These are phyloP conservation scores for Mycosphaerella sp. DNA, from an alignment of 2,329 filamentous ascomycete genomes.

Conservation along the genomic window DNA sequence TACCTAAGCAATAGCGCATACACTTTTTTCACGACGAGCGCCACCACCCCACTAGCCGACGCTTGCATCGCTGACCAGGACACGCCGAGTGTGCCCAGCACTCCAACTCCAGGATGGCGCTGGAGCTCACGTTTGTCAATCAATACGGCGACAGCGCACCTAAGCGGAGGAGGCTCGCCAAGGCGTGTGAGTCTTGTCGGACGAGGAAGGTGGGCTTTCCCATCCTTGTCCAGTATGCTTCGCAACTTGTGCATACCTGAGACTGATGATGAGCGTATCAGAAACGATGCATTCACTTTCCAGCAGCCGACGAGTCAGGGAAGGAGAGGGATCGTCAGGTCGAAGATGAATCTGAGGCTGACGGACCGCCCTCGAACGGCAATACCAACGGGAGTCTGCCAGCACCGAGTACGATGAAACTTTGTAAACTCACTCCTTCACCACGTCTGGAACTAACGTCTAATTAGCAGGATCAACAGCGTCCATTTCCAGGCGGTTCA, in stretches of 20 bases:
- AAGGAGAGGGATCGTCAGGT: constrained; percentile 5
- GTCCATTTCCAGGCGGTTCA: constrained; percentile 13
- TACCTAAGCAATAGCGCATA: no score
- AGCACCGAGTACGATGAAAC: constrained; percentile 2
- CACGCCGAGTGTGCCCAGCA: not conserved
- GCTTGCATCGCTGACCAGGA: not conserved
- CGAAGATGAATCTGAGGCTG: constrained; percentile 3
- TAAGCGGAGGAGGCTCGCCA: constrained; percentile 30
- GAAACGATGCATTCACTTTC: constrained; percentile 33
- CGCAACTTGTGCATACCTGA: not conserved
- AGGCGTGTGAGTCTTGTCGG: constrained; percentile 31
- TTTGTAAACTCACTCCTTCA: not conserved
- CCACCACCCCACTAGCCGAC: not conserved
- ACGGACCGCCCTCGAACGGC: not conserved
- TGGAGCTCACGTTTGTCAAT: constrained; percentile 33
- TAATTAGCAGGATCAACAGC: constrained; percentile 5
- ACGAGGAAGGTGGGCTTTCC: constrained; percentile 26
- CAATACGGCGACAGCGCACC: constrained; percentile 30
- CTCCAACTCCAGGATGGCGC: constrained; percentile 12
- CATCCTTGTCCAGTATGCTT: not conserved
- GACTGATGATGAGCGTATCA: constrained; percentile 12
- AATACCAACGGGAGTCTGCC: constrained; percentile 1
- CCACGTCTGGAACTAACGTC: not conserved
- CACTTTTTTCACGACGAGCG: no score
- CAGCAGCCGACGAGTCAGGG: constrained; percentile 10